These are phyloP conservation scores for Dalbergia oliveri DNA, from an alignment of 306 rosid genomes.

Conservation along the genomic window DNA sequence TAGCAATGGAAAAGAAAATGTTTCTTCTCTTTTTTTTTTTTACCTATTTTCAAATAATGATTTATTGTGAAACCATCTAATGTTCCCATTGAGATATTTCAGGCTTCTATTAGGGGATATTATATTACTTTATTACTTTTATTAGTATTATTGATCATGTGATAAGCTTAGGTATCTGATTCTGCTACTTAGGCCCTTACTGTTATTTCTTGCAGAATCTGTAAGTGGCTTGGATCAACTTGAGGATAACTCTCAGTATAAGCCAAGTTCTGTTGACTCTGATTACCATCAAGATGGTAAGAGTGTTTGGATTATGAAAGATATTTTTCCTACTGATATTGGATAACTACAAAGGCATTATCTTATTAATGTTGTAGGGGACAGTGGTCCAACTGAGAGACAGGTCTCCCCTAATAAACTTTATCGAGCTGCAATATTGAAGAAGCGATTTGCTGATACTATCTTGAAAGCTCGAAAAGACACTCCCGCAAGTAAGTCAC, in stretches of 20 bases:
- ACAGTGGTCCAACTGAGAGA: conserved; percentile 71
- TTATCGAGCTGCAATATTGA: conserved; percentile 75
- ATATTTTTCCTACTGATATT: conserved; percentile 21
- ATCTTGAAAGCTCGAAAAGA: conserved; percentile 85
- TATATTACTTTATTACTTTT: not conserved
- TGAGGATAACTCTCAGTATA: conserved; percentile 69
- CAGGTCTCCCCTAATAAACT: conserved; percentile 75
- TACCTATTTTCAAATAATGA: not conserved
- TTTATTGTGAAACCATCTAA: conserved; percentile 1
- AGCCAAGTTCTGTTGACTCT: conserved; percentile 69
- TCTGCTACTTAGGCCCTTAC: conserved; percentile 27
- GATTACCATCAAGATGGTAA: conserved; percentile 79
- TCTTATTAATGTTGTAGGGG: conserved; percentile 58
- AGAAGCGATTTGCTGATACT: conserved; percentile 81
- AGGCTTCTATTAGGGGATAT: conserved; percentile 20
- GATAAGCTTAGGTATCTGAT: conserved; percentile 1
- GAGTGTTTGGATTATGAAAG: conserved; percentile 40
- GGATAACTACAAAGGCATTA: conserved; percentile 42
- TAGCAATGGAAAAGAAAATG: conserved; percentile 6
- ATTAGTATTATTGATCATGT: conserved; percentile 18
- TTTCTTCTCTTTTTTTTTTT: not conserved
- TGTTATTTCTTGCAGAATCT: conserved; percentile 58
- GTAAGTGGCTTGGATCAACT: conserved; percentile 76
- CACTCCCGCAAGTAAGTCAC: conserved; percentile 69
- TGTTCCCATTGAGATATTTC: conserved; percentile 33